These are phyloP conservation scores for Ascomycota sp. DNA, from an alignment of 2,329 filamentous ascomycete species.

Conservation along the genomic window DNA sequence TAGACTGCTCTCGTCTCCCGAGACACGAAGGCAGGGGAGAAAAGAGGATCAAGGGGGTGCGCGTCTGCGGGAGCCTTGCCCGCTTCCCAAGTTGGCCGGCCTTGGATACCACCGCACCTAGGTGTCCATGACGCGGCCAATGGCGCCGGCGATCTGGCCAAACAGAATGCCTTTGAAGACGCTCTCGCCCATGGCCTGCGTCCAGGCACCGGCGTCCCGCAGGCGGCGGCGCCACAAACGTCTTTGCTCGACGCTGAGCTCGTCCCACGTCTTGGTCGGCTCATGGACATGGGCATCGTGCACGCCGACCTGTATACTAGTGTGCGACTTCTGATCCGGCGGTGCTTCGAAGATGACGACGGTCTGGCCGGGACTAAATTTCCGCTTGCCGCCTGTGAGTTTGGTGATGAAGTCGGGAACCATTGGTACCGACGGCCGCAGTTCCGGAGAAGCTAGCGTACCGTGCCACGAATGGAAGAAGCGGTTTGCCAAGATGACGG, in stretches of 20 bases:
- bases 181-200: conserved; percentile 55
- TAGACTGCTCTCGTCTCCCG: no score
- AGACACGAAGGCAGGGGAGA: no score
- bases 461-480: conserved; percentile 30
- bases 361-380: no score
- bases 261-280: conserved; percentile 47
- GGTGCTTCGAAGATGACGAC: conserved; percentile 2
- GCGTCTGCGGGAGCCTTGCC: no score
- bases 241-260: conserved; percentile 42
- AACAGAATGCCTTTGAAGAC: conserved; percentile 64
- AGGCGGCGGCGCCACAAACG: conserved; percentile 50
- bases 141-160: conserved; percentile 44
- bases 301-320: conserved; percentile 18
- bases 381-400: conserved; percentile 16
- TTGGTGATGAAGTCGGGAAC: conserved; percentile 17
- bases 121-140: conserved; percentile 29
- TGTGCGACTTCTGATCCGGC: conserved; percentile 3
- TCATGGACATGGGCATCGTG: conserved; percentile 27
- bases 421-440: conserved; percentile 10
- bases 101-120: conserved; percentile 9
- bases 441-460: conserved; percentile 8
- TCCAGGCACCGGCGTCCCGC: conserved; percentile 54
- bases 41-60: no score
- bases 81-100: not conserved
- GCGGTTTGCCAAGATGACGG: conserved; percentile 32